Evolutionary conservation across 805 yeast genomes (phyloP), one percentile per base, ranked within the genome.

Genomic region (Pichia thaimueangensis): DNA sequence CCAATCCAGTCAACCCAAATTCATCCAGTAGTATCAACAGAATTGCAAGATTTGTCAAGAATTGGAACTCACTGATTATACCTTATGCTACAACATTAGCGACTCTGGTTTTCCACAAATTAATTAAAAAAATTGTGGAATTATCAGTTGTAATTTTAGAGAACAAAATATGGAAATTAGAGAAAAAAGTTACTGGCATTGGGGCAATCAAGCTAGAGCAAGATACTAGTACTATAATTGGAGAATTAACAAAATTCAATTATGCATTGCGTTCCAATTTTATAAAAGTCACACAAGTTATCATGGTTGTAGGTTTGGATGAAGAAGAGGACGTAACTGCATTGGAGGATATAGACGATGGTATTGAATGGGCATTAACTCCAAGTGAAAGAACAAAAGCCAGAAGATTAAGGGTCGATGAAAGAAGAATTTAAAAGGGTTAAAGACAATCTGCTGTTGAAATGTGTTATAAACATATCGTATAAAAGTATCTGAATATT

Each of bases 141-240:
- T 66, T 73, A 34, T 55, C 86, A 21, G 78, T 87, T 2, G 65
- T 65, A 17, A 51, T 73, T 15, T 54, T 87, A 4, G 95, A 86
- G 54, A 71, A 74, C 47, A 80, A 80, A 52, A 65, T 91, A 23
- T 76, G 91, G 78, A 51, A 69, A 4, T 67, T 85, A 35, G 75
- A 81, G 37, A 74, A 76, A 40, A 78, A 76, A 50, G 76, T 87
- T 46, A 88, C 86, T 56, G 94, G 85, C 52, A 63, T 85, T 31
- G 97, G 97, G 1, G 80, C 94, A 0, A 71, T 87, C 16, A 83
- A 80, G 49, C 65, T 93, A 38, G 97, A 93, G 50, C 77, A 85
- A 45, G 96, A 89, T 56, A 64, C 88, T 19, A 77, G 88, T 36
- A 69, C 76, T 22, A 71, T 91, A 27, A 84, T 93, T 39, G 74